phyloP scores from a whole-genome alignment of 106 monocot genomes.

The Phalaenopsis aphrodite region DNA sequence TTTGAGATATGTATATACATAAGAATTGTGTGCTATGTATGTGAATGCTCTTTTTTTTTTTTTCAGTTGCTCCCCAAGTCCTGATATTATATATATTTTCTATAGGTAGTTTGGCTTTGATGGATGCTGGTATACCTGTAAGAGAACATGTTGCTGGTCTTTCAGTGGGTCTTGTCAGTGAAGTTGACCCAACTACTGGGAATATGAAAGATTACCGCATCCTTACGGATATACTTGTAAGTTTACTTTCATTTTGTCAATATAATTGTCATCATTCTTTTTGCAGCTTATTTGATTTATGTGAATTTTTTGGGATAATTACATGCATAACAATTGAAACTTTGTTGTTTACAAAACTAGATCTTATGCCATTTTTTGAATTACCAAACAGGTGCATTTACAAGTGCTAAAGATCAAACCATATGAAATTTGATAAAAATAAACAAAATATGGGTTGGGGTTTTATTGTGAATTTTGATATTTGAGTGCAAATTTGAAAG shows the following conservation, averaged over 20 bases:
- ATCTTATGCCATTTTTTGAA: no score
- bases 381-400: no score
- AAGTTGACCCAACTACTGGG: constrained; percentile 66
- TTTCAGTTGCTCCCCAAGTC: not conserved
- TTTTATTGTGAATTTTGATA: no score
- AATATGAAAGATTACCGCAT: constrained; percentile 71
- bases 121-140: constrained; percentile 97
- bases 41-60: no score
- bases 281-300: not conserved
- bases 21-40: no score
- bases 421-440: no score
- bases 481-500: no score
- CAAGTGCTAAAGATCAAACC: no score
- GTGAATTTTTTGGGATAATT: not conserved
- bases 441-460: no score
- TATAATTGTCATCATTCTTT: not conserved
- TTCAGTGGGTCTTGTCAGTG: constrained; percentile 91
- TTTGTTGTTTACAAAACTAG: no score
- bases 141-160: constrained; percentile 95
- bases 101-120: constrained; percentile 92
- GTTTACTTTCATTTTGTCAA: not conserved
- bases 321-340: no score
- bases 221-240: constrained; percentile 92
- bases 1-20: no score
- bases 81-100: constrained; percentile 9